These are phyloP conservation scores for Populus euphratica DNA, from an alignment of 345 rosid species.

Conservation along the genomic window DNA sequence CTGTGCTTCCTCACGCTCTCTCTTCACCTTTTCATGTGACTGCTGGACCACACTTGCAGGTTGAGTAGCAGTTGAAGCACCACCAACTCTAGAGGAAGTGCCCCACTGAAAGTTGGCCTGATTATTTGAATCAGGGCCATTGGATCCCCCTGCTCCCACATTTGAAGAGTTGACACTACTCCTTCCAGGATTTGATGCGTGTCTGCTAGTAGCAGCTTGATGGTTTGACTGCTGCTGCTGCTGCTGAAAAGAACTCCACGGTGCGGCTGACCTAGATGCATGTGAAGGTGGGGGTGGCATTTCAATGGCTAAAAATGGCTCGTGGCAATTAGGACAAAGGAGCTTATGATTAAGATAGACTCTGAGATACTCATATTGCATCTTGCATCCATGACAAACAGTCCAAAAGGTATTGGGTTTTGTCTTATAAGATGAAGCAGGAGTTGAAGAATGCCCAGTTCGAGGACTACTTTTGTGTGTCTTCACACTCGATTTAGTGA, in stretches of 20 bases:
- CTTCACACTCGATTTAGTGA: constrained; percentile 30
- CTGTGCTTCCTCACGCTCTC: constrained; percentile 61
- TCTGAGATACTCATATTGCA: constrained; percentile 46
- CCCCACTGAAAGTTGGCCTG: constrained; percentile 48
- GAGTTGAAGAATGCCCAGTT: constrained; percentile 15
- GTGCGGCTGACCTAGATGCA: constrained; percentile 23
- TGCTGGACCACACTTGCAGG: constrained; percentile 59
- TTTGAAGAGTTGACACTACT: constrained; percentile 22
- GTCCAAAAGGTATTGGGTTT: constrained; percentile 43
- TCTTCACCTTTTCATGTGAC: constrained; percentile 49
- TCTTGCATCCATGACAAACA: constrained; percentile 42
- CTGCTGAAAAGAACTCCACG: constrained; percentile 44
- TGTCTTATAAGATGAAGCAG: constrained; percentile 22
- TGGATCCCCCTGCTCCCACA: constrained; percentile 22
- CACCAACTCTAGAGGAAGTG: constrained; percentile 45
- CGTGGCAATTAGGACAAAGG: constrained; percentile 40
- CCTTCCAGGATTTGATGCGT: constrained; percentile 23
- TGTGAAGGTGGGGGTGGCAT: constrained; percentile 33
- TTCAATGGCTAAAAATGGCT: constrained; percentile 41
- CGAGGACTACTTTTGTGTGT: constrained; percentile 19
- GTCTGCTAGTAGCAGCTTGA: constrained; percentile 35
- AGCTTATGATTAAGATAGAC: constrained; percentile 40
- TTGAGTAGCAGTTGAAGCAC: constrained; percentile 43
- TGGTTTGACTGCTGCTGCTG: constrained; percentile 37
- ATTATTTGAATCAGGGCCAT: constrained; percentile 25